Evolutionary conservation across 441 rosid species (phyloP).

Genomic region (Oxalis stricta): DNA sequence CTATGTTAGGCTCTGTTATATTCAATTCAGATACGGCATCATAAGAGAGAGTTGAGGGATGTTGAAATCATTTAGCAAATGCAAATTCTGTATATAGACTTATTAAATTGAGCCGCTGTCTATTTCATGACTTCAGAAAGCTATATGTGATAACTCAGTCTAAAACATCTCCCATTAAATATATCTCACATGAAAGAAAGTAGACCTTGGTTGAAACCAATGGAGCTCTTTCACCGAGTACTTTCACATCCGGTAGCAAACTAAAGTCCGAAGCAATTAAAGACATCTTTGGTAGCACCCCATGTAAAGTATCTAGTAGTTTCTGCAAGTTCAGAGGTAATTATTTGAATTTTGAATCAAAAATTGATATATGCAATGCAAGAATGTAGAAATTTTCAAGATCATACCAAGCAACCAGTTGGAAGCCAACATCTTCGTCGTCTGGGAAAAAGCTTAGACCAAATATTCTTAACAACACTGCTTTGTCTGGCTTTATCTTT

Average conservation of each 20-base stretch:
- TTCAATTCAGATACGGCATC: too few species aligned
- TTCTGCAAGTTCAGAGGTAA: constrained; percentile 37
- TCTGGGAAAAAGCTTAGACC: constrained; percentile 74
- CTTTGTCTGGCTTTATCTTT: constrained; percentile 21
- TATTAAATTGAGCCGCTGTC: too few species aligned
- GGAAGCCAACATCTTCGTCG: constrained; percentile 93
- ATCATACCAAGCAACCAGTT: constrained; percentile 79
- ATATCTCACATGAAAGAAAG: constrained; percentile 2
- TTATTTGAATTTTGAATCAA: constrained; percentile 3
- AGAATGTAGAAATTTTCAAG: constrained; percentile 8
- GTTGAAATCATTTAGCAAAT: too few species aligned
- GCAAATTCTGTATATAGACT: too few species aligned
- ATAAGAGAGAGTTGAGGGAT: too few species aligned
- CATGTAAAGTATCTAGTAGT: constrained; percentile 67
- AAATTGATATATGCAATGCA: too few species aligned
- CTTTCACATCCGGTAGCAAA: constrained; percentile 83
- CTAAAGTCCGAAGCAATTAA: constrained; percentile 86
- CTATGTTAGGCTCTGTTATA: too few species aligned
- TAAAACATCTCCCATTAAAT: neutral
- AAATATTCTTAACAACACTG: constrained; percentile 20
- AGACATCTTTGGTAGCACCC: constrained; percentile 85
- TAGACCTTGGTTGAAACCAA: constrained; percentile 84
- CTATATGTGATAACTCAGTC: neutral
- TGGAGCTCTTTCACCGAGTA: constrained; percentile 92
- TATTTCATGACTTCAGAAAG: neutral